phyloP scores from a whole-genome alignment of 805 yeast genomes.

The Tetrapisispora taiwanensis region DNA sequence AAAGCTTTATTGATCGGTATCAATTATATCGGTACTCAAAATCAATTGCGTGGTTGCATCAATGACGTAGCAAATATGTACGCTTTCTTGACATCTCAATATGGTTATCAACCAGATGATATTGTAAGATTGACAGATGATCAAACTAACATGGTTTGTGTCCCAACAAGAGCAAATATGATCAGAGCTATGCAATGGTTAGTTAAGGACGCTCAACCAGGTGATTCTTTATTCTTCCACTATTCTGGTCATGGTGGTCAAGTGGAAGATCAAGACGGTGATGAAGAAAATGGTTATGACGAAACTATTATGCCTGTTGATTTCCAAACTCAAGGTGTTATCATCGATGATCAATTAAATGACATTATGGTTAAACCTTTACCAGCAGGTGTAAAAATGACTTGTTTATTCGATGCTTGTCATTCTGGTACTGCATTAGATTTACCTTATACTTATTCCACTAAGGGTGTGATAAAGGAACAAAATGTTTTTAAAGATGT shows the following conservation, averaged over 20 bases:
- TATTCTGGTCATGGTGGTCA: slow-evolving; percentile 86
- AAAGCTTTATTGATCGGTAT: slow-evolving; percentile 74
- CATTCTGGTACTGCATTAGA: slow-evolving; percentile 80
- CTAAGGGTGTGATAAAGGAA: slow-evolving; percentile 75
- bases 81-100: slow-evolving; percentile 31
- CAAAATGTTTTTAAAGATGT: slow-evolving; percentile 70
- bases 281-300: slow-evolving; percentile 65
- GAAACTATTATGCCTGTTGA: slow-evolving; percentile 68
- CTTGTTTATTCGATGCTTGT: slow-evolving; percentile 77
- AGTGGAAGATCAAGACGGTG: slow-evolving; percentile 57
- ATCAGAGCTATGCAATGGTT: slow-evolving; percentile 76
- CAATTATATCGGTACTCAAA: slow-evolving; percentile 59
- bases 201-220: slow-evolving; percentile 59
- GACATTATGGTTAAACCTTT: slow-evolving; percentile 58
- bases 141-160: slow-evolving; percentile 33
- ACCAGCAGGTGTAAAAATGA: slow-evolving; percentile 63
- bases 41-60: slow-evolving; percentile 65
- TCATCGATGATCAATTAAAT: slow-evolving; percentile 69
- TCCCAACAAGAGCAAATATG: slow-evolving; percentile 65
- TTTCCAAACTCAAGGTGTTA: slow-evolving; percentile 54
- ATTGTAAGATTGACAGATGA: slow-evolving; percentile 56
- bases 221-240: slow-evolving; percentile 72
- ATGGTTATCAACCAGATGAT: slow-evolving; percentile 44
- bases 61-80: slow-evolving; percentile 58
- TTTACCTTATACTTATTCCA: slow-evolving; percentile 69